Base-by-base conservation (phyloP, 495 filamentous ascomycete species). In the Cenococcum geophilum region DNA sequence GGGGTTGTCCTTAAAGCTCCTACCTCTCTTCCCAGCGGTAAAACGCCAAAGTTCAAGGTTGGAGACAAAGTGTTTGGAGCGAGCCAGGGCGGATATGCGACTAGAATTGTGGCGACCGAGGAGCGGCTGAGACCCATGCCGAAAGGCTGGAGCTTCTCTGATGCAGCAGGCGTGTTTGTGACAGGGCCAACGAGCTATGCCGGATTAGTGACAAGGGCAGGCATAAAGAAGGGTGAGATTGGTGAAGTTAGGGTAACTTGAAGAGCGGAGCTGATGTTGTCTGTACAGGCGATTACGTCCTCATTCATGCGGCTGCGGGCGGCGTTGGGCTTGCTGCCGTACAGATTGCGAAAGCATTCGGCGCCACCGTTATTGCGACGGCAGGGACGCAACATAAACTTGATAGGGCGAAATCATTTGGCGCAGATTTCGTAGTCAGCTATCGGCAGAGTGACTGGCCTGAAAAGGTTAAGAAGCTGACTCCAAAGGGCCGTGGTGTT, bases 301-400 rank as follows among this genome's bases (percentile, higher is more conserved):
- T 97, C 21, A 83, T 97, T 14, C 92, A 97, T 75, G 92, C 92
- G 12, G 92, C 90, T 0, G 92, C 92, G 0, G 92, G 92, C 1
- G 92, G 92, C 1, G 92, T 97, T 0, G 92, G 92, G 1, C 74
- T 97, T 14, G 89, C 92, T 20, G 92, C 92, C 18, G 90, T 97
- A 35, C 92, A 97, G 68, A 82, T 97, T 47, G 92, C 92, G 5
- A 97, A 96, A 73, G 92, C 91, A 0, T 84, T 84, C 58, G 92
- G 92, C 1, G 92, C 92, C 5, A 90, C 80, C 3, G 92, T 97
- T 1, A 85, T 97, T 60, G 92, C 92, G 20, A 96, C 90, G 0
- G 92, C 91, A 0, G 87, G 89, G 1, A 88, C 86, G 4, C 65
- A 79, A 66, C 81, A 82, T 40, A 97, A 97, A 74, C 77, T 91